These are phyloP conservation scores for Polyplosphaeria fusca DNA, from an alignment of 495 filamentous ascomycete genomes.

Conservation along the genomic window DNA sequence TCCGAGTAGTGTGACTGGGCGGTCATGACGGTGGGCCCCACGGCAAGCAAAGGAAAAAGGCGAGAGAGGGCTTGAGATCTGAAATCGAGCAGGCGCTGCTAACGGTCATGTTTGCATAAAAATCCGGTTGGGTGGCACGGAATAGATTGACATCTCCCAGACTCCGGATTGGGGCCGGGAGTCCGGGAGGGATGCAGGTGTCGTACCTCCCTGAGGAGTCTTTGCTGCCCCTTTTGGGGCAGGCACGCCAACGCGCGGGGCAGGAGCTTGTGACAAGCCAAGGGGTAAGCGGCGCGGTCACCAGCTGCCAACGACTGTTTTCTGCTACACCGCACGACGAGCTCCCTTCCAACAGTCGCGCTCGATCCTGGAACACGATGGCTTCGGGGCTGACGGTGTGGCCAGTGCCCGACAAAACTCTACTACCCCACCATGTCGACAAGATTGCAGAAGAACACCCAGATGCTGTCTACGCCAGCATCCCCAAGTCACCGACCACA, in stretches of 20 bases:
- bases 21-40: neutral
- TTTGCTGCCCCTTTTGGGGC: too few species aligned
- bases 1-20: neutral
- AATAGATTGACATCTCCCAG: neutral
- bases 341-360: too few species aligned
- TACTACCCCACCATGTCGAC: constrained; percentile 1
- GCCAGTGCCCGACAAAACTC: neutral
- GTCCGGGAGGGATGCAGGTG: too few species aligned
- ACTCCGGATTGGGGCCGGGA: too few species aligned
- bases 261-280: too few species aligned
- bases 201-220: too few species aligned
- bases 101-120: neutral
- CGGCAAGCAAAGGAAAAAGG: neutral
- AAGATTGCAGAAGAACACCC: neutral
- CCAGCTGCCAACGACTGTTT: too few species aligned
- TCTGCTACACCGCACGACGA: too few species aligned
- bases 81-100: neutral
- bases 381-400: neutral
- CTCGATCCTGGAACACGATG: neutral
- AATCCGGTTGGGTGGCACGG: neutral
- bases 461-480: neutral
- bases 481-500: neutral
- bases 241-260: too few species aligned
- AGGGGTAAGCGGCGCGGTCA: too few species aligned
- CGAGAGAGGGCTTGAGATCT: neutral